Percentiles rank a stretch among this genome's conserved stretches.
Conservation (phyloP, 495 filamentous ascomycete species). For the Gamarada debralockiae region DNA sequence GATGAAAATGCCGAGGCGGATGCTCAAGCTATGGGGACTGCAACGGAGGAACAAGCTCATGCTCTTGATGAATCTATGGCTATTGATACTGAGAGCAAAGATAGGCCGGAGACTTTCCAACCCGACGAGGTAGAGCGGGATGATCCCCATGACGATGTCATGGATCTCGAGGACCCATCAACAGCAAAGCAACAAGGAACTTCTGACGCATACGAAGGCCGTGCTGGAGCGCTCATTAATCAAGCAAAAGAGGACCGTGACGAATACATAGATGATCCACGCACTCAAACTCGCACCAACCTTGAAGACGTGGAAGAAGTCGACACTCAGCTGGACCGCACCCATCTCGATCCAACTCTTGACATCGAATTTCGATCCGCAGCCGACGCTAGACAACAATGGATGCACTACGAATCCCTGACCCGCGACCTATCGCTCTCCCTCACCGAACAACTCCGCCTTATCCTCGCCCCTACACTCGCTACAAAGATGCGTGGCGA, state of each 20-base stretch:
- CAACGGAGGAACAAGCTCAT: slow-evolving; percentile 78
- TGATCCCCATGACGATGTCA: slow-evolving; percentile 44
- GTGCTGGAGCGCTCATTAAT: slow-evolving; percentile 37
- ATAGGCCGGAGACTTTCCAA: slow-evolving; percentile 47
- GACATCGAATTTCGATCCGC: slow-evolving; percentile 27
- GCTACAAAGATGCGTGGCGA: slow-evolving; percentile 96
- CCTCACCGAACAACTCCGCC: slow-evolving; percentile 86
- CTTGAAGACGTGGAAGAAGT: slow-evolving; percentile 63
- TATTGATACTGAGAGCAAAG: slow-evolving; percentile 64
- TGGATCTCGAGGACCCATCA: slow-evolving; percentile 34
- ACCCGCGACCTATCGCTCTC: slow-evolving; percentile 84
- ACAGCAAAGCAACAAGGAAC: slow-evolving; percentile 20
- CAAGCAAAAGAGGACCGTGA: slow-evolving; percentile 26
- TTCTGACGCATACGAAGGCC: slow-evolving; percentile 26
- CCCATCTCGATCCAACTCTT: slow-evolving; percentile 55
- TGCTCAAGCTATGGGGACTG: slow-evolving; percentile 85
- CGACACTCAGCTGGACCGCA: slow-evolving; percentile 68
- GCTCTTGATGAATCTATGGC: slow-evolving; percentile 82
- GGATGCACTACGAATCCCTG: slow-evolving; percentile 76
- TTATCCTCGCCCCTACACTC: slow-evolving; percentile 90
- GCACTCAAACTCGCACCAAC: slow-evolving; percentile 16
- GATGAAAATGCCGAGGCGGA: slow-evolving; percentile 76
- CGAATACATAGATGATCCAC: slow-evolving; percentile 21
- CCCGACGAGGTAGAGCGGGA: slow-evolving; percentile 60
- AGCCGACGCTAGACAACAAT: slow-evolving; percentile 70